Evolutionary conservation across 257 asterid genomes (phyloP), one percentile per base, ranked within the genome.

Genomic region (Paulownia fortunei): DNA sequence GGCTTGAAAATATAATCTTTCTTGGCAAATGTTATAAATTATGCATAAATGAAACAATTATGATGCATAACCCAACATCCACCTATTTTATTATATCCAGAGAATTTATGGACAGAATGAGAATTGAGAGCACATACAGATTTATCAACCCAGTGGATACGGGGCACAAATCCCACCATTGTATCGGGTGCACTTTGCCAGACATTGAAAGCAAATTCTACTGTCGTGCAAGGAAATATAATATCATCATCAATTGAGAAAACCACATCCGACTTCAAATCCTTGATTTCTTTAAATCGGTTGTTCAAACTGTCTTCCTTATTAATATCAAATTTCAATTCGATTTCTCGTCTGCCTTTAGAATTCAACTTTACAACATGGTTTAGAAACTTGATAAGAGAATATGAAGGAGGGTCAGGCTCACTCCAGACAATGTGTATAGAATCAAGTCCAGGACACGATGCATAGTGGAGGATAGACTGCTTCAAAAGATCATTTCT

Each of bases 81-180:
- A n/a, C n/a, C 74, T 6, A 59, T 26, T 23, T 54, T 13, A 44
- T 32, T 24, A 30, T 32, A 36, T 58, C 8, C 9, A 61, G 8
- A 23, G 26, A 55, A 26, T 73, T 36, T 36, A 58, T 23, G n/a
- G 36, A 46, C 24, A 69, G 52, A 58, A 59, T 26, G 69, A n/a
- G n/a, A n/a, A 68, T 27, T 82, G n/a, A n/a, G n/a, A n/a, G 77
- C 52, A 73, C 88, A 46, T 85, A 91, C 97, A 92, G 82, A 76
- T 61, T 84, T 79, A 59, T 88, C 89, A 76, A 87, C 79, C 94
- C 96, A 86, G 79, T 91, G 97, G 52, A 87, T 55, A 73, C 97
- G 96, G 15, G 97, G 98, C 74, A 93, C 98, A 82, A 93, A 93
- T 51, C 98, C 98, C 80, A 93, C 98, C 96, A 91, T 91, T 37